Evolutionary conservation across 768 basidiomycete species (phyloP).

Genomic region (Psilocybe cyanescens): DNA sequence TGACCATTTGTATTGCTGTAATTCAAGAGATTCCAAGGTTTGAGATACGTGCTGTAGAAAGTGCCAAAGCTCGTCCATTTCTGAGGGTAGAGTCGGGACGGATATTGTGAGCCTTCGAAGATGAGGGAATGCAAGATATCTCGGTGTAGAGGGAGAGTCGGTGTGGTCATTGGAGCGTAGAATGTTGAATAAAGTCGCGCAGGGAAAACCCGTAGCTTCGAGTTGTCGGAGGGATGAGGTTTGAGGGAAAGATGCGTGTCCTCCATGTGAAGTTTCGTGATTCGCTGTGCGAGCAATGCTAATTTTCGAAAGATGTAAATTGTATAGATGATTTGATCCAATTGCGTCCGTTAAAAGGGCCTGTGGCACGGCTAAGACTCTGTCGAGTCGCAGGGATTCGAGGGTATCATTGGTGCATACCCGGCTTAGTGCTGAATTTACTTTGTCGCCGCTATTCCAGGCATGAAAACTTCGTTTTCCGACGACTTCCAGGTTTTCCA

Average conservation of each 20-base stretch:
- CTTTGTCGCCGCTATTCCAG: not conserved
- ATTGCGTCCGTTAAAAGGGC: not conserved
- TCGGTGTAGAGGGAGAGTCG: not conserved
- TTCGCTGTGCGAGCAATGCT: not conserved
- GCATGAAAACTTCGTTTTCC: not conserved
- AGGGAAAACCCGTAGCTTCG: not conserved
- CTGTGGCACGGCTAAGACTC: not conserved
- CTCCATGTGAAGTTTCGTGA: not conserved
- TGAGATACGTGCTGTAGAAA: not conserved
- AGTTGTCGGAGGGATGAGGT: not conserved
- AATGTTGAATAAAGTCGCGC: not conserved
- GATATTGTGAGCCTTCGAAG: not conserved
- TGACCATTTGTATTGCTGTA: not conserved
- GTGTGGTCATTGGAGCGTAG: not conserved
- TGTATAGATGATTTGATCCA: not conserved
- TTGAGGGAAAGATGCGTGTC: not conserved
- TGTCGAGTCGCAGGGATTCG: not conserved
- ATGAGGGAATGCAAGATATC: not conserved
- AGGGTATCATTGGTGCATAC: not conserved
- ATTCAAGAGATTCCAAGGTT: not conserved
- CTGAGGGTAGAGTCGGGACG: not conserved
- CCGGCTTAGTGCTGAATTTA: not conserved
- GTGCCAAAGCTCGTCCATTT: not conserved
- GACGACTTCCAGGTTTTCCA: not conserved
- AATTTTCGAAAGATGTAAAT: not conserved